phyloP scores from a whole-genome alignment of 2,329 filamentous ascomycete genomes.

The Penicillium capsulatum region DNA sequence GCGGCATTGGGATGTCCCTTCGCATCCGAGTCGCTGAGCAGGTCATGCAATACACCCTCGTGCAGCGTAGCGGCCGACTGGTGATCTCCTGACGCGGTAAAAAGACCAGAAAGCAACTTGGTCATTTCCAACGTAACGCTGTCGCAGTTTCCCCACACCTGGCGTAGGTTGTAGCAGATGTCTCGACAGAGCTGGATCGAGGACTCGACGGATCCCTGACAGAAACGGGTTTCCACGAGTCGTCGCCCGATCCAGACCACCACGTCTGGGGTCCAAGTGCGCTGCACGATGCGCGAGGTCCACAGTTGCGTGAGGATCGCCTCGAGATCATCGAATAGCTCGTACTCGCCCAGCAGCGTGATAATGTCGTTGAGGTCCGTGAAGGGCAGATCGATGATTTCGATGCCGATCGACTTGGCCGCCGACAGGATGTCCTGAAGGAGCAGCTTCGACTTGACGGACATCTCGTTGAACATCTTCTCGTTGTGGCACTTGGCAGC shows the following conservation, averaged over 20 bases:
- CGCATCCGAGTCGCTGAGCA: slow-evolving; percentile 26
- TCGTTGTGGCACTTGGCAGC: slow-evolving; percentile 28
- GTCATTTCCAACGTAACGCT: slow-evolving; percentile 49
- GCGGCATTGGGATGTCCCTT: slow-evolving; percentile 17
- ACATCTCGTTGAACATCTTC: slow-evolving; percentile 29
- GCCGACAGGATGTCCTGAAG: slow-evolving; percentile 33
- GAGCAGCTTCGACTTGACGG: slow-evolving; percentile 31
- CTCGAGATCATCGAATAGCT: slow-evolving; percentile 38
- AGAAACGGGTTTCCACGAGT: slow-evolving; percentile 52
- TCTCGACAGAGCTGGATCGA: slow-evolving; percentile 50
- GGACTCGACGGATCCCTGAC: slow-evolving; percentile 43
- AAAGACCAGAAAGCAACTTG: slow-evolving; percentile 49
- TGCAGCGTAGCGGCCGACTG: slow-evolving; percentile 30
- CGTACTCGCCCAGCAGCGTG: slow-evolving; percentile 36
- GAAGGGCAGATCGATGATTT: slow-evolving; percentile 36
- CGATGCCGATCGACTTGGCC: slow-evolving; percentile 28
- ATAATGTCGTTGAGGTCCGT: slow-evolving; percentile 36
- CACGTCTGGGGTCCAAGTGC: slow-evolving; percentile 44
- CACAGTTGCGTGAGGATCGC: slow-evolving; percentile 44
- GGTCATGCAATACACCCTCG: slow-evolving; percentile 29
- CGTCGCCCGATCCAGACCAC: slow-evolving; percentile 52
- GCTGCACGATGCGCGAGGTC: slow-evolving; percentile 46
- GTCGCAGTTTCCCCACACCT: slow-evolving; percentile 49
- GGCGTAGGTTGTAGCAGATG: slow-evolving; percentile 54
- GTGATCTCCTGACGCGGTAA: slow-evolving; percentile 39